These are phyloP conservation scores for Debaryomyces hansenii DNA, from an alignment of 805 yeast species.

Conservation along the genomic window DNA sequence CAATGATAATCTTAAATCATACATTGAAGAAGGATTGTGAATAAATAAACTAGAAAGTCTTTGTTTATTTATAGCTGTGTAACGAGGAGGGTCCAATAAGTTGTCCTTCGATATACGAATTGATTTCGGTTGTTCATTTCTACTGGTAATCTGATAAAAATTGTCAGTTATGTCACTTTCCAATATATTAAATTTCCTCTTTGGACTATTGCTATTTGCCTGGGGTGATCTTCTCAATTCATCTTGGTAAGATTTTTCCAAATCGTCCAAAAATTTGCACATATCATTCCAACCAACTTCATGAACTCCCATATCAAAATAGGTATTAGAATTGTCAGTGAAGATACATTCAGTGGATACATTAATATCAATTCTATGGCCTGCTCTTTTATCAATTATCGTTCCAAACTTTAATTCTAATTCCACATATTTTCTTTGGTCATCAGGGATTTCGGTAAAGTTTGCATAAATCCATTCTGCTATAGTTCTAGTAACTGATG, in stretches of 20 bases:
- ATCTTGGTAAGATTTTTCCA: constrained; percentile 51
- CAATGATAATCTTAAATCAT: constrained; percentile 75
- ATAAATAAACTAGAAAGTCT: constrained; percentile 72
- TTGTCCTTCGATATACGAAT: constrained; percentile 68
- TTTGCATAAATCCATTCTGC: constrained; percentile 91
- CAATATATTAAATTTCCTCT: constrained; percentile 56
- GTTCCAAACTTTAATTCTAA: constrained; percentile 75
- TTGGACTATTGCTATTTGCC: constrained; percentile 23
- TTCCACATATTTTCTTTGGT: constrained; percentile 58
- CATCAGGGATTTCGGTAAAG: constrained; percentile 59
- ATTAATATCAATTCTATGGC: constrained; percentile 62
- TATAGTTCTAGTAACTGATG: constrained; percentile 76
- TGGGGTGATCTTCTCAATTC: constrained; percentile 22
- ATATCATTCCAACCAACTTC: constrained; percentile 59
- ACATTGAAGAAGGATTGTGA: constrained; percentile 72
- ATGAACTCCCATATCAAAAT: constrained; percentile 66
- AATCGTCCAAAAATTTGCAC: constrained; percentile 52
- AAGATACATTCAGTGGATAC: constrained; percentile 68
- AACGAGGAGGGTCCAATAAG: constrained; percentile 59
- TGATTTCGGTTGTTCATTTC: constrained; percentile 64
- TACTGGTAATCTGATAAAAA: constrained; percentile 58
- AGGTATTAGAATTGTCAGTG: constrained; percentile 55
- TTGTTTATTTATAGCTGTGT: constrained; percentile 70
- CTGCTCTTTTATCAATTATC: constrained; percentile 62
- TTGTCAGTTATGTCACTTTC: constrained; percentile 65